Conservation (phyloP, 129 eudicot genomes). For the Lonicera japonica region DNA sequence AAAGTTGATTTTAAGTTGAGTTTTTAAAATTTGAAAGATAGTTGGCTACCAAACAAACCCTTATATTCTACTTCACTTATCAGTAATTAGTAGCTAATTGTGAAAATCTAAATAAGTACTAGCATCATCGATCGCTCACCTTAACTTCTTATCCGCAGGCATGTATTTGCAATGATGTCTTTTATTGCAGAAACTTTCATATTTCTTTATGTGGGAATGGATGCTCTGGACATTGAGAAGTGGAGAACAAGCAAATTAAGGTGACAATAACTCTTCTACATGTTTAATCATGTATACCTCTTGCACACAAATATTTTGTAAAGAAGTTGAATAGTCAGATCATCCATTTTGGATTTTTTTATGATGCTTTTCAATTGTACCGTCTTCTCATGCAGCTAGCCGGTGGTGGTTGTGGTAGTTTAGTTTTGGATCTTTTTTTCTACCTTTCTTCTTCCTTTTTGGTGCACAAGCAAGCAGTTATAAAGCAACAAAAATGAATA, state of each 20-base stretch:
- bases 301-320: too few relatives aligned
- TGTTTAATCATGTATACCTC: neutral
- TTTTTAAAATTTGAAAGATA: too few relatives aligned
- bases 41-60: too few relatives aligned
- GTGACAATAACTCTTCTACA: constrained; percentile 23
- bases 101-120: neutral
- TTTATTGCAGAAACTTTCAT: constrained; percentile 96
- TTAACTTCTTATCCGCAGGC: constrained; percentile 42
- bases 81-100: neutral
- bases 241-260: constrained; percentile 78
- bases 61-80: too few relatives aligned
- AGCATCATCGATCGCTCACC: neutral
- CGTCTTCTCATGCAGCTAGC: too few relatives aligned
- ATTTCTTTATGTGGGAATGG: constrained; percentile 93
- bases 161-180: constrained; percentile 87
- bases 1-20: too few relatives aligned
- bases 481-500: neutral
- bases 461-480: neutral
- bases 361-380: neutral
- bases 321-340: neutral
- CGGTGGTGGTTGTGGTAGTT: neutral
- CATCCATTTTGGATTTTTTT: neutral
- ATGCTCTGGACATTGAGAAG: constrained; percentile 78
- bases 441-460: neutral
- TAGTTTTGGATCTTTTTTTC: neutral